Base-by-base conservation (phyloP, 768 basidiomycete genomes). In the Suillus clintonianus region DNA sequence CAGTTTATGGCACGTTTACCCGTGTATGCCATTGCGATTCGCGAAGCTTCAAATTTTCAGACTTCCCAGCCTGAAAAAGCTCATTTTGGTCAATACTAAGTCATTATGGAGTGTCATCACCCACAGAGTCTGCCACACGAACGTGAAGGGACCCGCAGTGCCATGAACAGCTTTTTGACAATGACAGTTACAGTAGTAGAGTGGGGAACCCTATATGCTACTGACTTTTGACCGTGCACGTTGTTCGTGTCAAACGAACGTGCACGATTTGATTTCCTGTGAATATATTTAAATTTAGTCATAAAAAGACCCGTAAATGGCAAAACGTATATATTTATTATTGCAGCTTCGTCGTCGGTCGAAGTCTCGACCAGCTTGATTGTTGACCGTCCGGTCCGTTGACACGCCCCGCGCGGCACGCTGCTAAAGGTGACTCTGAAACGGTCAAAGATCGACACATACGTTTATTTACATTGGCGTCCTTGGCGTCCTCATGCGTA, bases 1-100 rank as follows among this genome's bases (percentile, higher is more conserved):
- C 30, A 32, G 51, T 13, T 53, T 53, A 53, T 53, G 51, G 51
- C 51, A 53, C 51, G 30, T 53, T 53, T 53, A 53, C 51, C 51
- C 30, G 19, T 53, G 19, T 17, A 30, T 32, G 17, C n/a, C n/a
- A n/a, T n/a, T n/a, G n/a, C n/a, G n/a, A n/a, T n/a, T n/a, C n/a
- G n/a, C 50, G 15, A 13, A 32, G 10, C 4, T 14, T 50, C 15
- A 22, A 15, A 8, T 50, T 27, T 9, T 27, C 24, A 4, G 15
- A 27, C 48, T 27, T 50, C 48, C 14, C 48, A 8, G 24, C 14
- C 47, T 24, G 47, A 48, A 48, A 27, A 48, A 1, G 34, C 47
- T 24, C 48, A 50, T 30, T 50, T 27, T 17, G 14, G 48, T 50
- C 47, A 48, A 22, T 43, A 43, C 27, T 4, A 27, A 27, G 27